phyloP scores from a whole-genome alignment of 2,329 filamentous ascomycete species.

The Sporothrix brasiliensis region DNA sequence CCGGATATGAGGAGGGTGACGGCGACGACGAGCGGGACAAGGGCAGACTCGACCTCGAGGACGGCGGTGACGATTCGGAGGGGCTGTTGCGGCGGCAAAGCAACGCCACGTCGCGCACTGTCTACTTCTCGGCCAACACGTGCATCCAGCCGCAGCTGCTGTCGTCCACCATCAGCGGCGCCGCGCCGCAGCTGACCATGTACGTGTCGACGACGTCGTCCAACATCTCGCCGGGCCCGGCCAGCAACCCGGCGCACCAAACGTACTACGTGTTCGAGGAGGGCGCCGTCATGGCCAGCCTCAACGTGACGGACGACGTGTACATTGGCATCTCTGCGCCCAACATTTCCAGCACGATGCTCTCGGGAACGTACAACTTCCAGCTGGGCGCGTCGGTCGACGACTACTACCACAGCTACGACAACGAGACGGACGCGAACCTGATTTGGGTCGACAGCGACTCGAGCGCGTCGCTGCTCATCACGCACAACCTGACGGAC shows the following conservation, averaged over 20 bases:
- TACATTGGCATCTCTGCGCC: constrained; percentile 78
- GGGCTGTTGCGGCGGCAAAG: constrained; percentile 35
- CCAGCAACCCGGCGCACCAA: constrained; percentile 50
- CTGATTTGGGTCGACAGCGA: constrained; percentile 86
- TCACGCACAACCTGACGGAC: constrained; percentile 72
- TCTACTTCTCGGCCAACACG: constrained; percentile 86
- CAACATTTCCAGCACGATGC: constrained; percentile 58
- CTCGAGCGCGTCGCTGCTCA: constrained; percentile 73
- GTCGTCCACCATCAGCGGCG: constrained; percentile 45
- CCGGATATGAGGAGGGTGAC: constrained; percentile 36
- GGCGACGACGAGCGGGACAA: constrained; percentile 22
- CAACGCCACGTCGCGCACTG: constrained; percentile 47
- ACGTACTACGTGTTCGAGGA: constrained; percentile 59
- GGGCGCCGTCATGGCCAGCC: constrained; percentile 68
- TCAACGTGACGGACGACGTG: constrained; percentile 66
- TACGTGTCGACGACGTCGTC: constrained; percentile 70
- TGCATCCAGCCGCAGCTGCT: constrained; percentile 72
- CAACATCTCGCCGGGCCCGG: constrained; percentile 69
- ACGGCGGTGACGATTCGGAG: constrained; percentile 27
- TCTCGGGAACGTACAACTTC: constrained; percentile 73
- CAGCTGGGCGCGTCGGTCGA: constrained; percentile 83
- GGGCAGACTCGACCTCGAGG: constrained; percentile 26
- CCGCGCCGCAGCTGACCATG: constrained; percentile 73
- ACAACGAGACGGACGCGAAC: constrained; percentile 55
- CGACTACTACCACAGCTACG: constrained; percentile 70